Percentiles rank a stretch among this genome's conserved stretches.
phyloP scores from a whole-genome alignment of 495 filamentous ascomycete species.

The Penicillium samsonianum region DNA sequence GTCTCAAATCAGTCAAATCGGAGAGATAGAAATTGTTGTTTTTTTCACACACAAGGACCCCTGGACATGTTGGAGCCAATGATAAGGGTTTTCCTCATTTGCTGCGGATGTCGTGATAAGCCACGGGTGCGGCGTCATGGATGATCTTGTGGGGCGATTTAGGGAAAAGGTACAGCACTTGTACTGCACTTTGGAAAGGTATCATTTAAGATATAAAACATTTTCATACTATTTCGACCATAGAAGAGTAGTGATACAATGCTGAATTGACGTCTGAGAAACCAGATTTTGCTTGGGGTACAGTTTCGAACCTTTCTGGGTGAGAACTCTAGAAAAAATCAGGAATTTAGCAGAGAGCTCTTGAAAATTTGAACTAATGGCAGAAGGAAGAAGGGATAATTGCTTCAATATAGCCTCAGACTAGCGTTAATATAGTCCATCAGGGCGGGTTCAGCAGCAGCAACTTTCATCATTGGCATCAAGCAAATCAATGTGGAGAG shows the following conservation, averaged over 20 bases:
- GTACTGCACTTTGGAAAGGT: no score
- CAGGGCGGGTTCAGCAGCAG: neutral
- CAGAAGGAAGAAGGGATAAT: neutral
- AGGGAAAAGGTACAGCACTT: neutral
- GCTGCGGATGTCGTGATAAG: slow-evolving; percentile 39
- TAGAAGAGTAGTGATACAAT: no score
- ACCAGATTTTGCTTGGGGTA: no score
- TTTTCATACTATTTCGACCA: no score
- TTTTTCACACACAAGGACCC: neutral
- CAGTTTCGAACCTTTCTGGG: no score
- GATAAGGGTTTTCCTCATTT: slow-evolving; percentile 21
- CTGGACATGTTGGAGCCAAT: neutral
- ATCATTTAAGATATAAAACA: no score
- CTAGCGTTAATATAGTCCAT: neutral
- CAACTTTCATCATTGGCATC: neutral
- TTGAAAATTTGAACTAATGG: no score
- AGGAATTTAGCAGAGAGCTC: no score
- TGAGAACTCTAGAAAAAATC: no score
- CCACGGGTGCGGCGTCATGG: slow-evolving; percentile 7
- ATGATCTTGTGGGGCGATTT: slow-evolving; percentile 2
- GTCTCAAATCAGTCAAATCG: neutral
- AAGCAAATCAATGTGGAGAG: neutral
- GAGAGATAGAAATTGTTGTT: neutral
- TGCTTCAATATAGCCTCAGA: neutral
- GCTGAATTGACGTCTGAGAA: no score